Evolutionary conservation across 768 basidiomycete species (phyloP).

Genomic region (Rossbeevera mucosa): DNA sequence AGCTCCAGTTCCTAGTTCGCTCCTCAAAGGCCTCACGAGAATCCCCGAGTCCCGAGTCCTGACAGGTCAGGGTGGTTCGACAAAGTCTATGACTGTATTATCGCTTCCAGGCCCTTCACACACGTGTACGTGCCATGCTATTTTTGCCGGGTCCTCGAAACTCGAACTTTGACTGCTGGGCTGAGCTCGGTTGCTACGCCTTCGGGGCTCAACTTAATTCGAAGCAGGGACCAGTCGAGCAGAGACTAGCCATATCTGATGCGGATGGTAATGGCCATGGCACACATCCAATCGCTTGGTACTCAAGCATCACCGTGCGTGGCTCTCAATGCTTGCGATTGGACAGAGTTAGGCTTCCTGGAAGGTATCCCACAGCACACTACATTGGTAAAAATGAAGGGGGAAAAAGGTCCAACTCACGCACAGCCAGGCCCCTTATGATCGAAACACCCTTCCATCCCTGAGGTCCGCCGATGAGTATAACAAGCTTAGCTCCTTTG

Average conservation of each 20-base stretch:
- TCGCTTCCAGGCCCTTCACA: background rate
- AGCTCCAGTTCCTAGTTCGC: background rate
- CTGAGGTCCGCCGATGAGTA: background rate
- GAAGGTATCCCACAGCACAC: no score
- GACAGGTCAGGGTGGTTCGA: background rate
- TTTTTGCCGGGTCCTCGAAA: background rate
- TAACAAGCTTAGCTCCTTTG: background rate
- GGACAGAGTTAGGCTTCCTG: no score
- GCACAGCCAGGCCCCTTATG: background rate
- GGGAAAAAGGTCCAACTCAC: background rate
- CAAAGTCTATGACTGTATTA: background rate
- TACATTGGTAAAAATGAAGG: no score
- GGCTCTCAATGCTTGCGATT: no score
- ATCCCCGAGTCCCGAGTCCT: background rate
- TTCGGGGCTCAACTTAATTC: background rate
- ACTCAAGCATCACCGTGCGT: no score
- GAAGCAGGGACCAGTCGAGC: background rate
- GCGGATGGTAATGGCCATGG: no score
- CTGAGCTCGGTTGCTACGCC: background rate
- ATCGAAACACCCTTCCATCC: background rate
- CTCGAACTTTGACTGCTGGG: background rate
- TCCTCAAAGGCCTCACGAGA: background rate
- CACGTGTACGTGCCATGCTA: background rate
- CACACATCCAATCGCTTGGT: no score
- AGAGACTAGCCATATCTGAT: background rate